These are phyloP conservation scores for Skeletonema potamos DNA, from an alignment of 108 stramenopile species.

Conservation along the genomic window DNA sequence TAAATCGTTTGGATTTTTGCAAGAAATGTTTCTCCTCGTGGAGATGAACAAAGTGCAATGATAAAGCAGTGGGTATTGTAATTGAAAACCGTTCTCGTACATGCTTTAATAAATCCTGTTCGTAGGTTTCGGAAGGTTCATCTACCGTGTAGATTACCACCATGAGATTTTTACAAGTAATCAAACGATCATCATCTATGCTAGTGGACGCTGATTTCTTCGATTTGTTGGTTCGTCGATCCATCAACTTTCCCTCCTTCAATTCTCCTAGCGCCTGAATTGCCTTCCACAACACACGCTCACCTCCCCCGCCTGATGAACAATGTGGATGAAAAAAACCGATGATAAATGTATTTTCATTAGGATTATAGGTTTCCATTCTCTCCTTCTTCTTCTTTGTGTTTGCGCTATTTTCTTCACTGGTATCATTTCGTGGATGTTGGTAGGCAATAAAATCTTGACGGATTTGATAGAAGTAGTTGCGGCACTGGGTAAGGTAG, in stretches of 20 bases:
- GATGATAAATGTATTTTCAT: slow-evolving; percentile 28
- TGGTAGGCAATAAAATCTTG: slow-evolving; percentile 5
- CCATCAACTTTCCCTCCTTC: slow-evolving; percentile 29
- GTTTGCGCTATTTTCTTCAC: background rate
- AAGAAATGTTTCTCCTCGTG: slow-evolving; percentile 36
- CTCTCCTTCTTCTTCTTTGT: background rate
- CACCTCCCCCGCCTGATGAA: slow-evolving; percentile 94
- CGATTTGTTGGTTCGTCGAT: slow-evolving; percentile 5
- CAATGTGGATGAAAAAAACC: slow-evolving; percentile 91
- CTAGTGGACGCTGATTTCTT: background rate
- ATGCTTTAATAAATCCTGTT: slow-evolving; percentile 41
- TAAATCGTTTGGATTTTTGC: slow-evolving; percentile 52
- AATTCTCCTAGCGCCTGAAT: slow-evolving; percentile 72
- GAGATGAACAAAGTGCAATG: slow-evolving; percentile 66
- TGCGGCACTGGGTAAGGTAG: slow-evolving; percentile 11
- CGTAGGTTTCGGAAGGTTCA: slow-evolving; percentile 39
- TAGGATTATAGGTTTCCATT: background rate
- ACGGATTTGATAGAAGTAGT: slow-evolving; percentile 1
- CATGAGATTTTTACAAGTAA: slow-evolving; percentile 13
- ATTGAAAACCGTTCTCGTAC: slow-evolving; percentile 50
- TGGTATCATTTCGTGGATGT: background rate
- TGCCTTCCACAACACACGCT: slow-evolving; percentile 96
- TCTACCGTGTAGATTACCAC: slow-evolving; percentile 91
- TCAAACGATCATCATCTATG: background rate
- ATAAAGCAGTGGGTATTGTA: slow-evolving; percentile 19